These are phyloP conservation scores for Ligustrum vulgare DNA, from an alignment of 257 asterid species.

Conservation along the genomic window DNA sequence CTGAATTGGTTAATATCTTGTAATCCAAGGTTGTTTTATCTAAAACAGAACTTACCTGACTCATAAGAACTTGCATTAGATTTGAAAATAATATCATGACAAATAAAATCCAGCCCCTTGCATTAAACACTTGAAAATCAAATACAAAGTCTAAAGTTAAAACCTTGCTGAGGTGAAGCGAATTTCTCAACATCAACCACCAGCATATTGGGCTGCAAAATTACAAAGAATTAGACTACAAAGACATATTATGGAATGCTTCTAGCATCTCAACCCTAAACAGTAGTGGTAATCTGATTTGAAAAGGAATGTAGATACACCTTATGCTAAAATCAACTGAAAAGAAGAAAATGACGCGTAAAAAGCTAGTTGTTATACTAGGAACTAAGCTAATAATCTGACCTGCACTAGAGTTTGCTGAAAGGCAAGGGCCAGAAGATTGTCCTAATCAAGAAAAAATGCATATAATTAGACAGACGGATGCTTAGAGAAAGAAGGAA, in stretches of 20 bases:
- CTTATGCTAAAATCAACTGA: not conserved
- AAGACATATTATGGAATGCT: not conserved
- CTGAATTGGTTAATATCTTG: not conserved
- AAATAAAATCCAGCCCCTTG: conserved; percentile 18
- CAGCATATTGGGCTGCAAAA: conserved; percentile 96
- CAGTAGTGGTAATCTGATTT: not conserved
- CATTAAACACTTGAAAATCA: conserved; percentile 7
- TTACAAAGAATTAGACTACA: conserved; percentile 26
- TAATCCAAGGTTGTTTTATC: not conserved
- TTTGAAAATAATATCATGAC: not conserved
- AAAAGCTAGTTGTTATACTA: not conserved
- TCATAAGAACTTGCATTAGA: conserved; percentile 1
- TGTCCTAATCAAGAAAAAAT: conserved; percentile 58
- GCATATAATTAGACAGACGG: conserved; percentile 5
- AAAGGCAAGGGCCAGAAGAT: conserved; percentile 79
- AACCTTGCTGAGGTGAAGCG: conserved; percentile 69
- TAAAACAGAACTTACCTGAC: conserved; percentile 5
- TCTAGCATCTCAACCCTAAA: conserved; percentile 11
- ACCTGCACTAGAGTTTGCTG: conserved; percentile 99
- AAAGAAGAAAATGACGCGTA: not conserved
- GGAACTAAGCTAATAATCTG: conserved; percentile 21
- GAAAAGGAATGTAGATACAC: not conserved
- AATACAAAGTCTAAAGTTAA: conserved; percentile 2
- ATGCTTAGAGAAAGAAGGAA: conserved; percentile 3
- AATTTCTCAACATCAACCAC: conserved; percentile 95